phyloP scores from a whole-genome alignment of 768 basidiomycete genomes.

The Crassisporium funariophilum region DNA sequence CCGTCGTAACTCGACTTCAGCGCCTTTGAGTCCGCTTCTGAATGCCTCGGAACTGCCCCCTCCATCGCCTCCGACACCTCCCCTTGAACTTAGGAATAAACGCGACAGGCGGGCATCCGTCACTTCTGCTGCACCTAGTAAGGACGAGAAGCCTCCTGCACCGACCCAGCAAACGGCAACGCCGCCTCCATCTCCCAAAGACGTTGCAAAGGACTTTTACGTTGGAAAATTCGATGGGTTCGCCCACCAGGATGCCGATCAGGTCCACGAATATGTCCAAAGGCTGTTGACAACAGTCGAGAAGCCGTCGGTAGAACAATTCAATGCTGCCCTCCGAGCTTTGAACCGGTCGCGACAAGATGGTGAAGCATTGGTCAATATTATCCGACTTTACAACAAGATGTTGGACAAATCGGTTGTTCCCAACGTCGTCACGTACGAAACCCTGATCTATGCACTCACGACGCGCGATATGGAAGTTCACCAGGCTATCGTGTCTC shows the following conservation, averaged over 20 bases:
- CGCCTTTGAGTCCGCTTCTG: constrained; percentile 28
- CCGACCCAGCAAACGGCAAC: constrained; percentile 27
- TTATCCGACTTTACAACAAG: constrained; percentile 72
- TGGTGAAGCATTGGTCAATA: constrained; percentile 55
- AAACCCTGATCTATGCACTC: constrained; percentile 60
- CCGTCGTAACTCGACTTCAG: constrained; percentile 52
- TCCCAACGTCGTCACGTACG: constrained; percentile 67
- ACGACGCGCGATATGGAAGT: constrained; percentile 71
- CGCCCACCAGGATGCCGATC: constrained; percentile 19
- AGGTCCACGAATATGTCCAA: constrained; percentile 33
- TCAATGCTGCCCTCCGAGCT: constrained; percentile 63
- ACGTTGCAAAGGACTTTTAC: constrained; percentile 1
- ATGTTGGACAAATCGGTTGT: constrained; percentile 63
- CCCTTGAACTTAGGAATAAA: not conserved
- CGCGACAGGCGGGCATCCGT: not conserved
- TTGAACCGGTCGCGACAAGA: constrained; percentile 45
- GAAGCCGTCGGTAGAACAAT: constrained; percentile 49
- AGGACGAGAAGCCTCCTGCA: not conserved
- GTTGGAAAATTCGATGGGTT: constrained; percentile 8
- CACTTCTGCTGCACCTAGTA: constrained; percentile 6
- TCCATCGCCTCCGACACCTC: constrained; percentile 14
- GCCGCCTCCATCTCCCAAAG: constrained; percentile 8
- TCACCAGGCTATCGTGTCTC: constrained; percentile 39
- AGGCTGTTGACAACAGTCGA: constrained; percentile 30
- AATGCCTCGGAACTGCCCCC: constrained; percentile 15